A percentile compares a stretch with the other conserved stretches of the same genome.
These are phyloP conservation scores for Globisporangium orthogonon DNA, from an alignment of 352 stramenopile species.

Conservation along the genomic window DNA sequence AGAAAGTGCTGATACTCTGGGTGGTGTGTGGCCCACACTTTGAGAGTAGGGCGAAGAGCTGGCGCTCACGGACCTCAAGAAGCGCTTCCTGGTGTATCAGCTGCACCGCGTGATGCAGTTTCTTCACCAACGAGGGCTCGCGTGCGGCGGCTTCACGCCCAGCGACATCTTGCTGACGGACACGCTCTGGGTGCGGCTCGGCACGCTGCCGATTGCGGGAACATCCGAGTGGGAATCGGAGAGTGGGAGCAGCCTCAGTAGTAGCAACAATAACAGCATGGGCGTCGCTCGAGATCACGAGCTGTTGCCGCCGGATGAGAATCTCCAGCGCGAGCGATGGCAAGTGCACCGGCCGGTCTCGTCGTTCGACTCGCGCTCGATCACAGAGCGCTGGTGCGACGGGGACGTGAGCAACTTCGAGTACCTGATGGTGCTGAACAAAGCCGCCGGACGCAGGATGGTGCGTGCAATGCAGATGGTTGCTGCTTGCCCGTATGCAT, in stretches of 20 bases:
- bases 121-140: conserved; percentile 33
- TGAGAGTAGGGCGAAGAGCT: conserved; percentile 15
- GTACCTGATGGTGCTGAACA: conserved; percentile 92
- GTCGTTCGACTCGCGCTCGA: conserved; percentile 20
- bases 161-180: conserved; percentile 40
- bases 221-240: conserved; percentile 1
- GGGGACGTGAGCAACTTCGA: conserved; percentile 90
- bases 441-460: conserved; percentile 81
- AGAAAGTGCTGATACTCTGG: neutral
- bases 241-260: neutral
- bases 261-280: too few relatives aligned
- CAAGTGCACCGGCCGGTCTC: conserved; percentile 13
- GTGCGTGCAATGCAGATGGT: conserved; percentile 14
- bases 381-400: conserved; percentile 86
- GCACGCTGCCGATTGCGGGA: conserved; percentile 23
- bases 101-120: conserved; percentile 37
- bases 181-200: conserved; percentile 43
- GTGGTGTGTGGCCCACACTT: neutral
- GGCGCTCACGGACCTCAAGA: conserved; percentile 43
- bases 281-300: too few relatives aligned
- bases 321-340: neutral
- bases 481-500: too few relatives aligned
- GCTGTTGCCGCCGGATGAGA: too few relatives aligned
- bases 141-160: conserved; percentile 35
- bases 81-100: conserved; percentile 67